These are phyloP conservation scores for Straminergon stramineum DNA, from an alignment of 225 moss, liverwort and hornwort species.

Conservation along the genomic window DNA sequence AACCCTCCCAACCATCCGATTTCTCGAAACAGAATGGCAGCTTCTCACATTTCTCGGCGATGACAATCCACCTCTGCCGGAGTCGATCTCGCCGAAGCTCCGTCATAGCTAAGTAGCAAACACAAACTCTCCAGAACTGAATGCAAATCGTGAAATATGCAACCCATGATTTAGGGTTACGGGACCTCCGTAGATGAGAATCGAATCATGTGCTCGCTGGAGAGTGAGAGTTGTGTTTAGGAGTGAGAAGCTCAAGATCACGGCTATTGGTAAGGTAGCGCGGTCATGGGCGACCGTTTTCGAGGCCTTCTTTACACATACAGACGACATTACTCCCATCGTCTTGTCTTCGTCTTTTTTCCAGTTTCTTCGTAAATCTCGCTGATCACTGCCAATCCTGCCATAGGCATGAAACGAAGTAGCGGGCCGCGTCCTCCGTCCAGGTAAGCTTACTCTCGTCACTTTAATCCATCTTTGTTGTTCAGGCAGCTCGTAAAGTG, in stretches of 20 bases:
- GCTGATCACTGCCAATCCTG: neutral
- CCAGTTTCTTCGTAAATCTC: neutral
- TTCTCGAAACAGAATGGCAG: constrained; percentile 27
- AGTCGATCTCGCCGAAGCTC: constrained; percentile 55
- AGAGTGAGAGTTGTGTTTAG: neutral
- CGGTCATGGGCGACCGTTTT: constrained; percentile 11
- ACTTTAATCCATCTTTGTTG: neutral
- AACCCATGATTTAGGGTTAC: neutral
- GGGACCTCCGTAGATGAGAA: neutral
- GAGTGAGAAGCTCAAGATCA: neutral
- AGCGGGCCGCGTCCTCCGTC: neutral
- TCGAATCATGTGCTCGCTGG: neutral
- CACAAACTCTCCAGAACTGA: neutral
- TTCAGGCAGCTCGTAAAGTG: neutral
- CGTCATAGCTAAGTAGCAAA: constrained; percentile 5
- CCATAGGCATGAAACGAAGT: constrained; percentile 26
- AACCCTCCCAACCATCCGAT: neutral
- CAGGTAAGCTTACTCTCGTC: constrained; percentile 4
- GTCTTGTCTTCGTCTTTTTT: neutral
- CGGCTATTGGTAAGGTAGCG: neutral
- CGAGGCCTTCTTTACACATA: neutral
- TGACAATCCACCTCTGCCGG: constrained; percentile 49
- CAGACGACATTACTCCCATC: neutral
- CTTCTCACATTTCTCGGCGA: constrained; percentile 30
- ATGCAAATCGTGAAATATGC: neutral